Evolutionary conservation across 2,329 filamentous ascomycete species (phyloP).

Genomic region (Zalaria sp.): DNA sequence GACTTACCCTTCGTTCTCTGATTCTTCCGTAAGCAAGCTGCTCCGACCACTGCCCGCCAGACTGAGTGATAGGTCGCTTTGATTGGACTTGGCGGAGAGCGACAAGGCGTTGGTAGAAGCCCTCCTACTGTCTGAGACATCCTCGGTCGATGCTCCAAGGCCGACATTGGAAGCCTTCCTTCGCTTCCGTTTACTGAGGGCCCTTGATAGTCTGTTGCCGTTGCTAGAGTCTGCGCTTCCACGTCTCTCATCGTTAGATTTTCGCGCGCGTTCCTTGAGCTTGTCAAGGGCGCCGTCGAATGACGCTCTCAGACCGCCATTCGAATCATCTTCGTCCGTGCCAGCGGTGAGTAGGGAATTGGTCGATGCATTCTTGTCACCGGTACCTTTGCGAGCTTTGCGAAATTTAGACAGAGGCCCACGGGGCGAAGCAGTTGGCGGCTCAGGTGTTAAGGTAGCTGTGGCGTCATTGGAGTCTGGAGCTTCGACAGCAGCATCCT

Average conservation of each 20-base stretch:
- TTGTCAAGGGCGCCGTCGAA: conserved; percentile 26
- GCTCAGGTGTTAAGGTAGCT: neutral
- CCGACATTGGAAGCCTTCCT: no score
- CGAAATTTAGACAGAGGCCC: conserved; percentile 13
- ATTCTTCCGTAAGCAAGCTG: conserved; percentile 37
- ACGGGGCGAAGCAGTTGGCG: conserved; percentile 8
- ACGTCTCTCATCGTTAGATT: conserved; percentile 12
- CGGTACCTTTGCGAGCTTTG: conserved; percentile 12
- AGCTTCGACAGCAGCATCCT: conserved; percentile 54
- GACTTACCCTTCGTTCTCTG: conserved; percentile 26
- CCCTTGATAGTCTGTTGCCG: no score
- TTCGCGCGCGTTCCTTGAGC: conserved; percentile 21
- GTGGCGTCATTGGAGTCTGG: neutral
- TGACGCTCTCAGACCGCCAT: conserved; percentile 15
- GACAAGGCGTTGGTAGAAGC: neutral
- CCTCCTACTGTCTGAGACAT: neutral
- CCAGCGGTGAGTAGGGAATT: conserved; percentile 13
- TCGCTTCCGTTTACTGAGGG: no score
- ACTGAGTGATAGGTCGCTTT: conserved; percentile 27
- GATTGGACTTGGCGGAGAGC: conserved; percentile 3
- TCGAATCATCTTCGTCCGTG: conserved; percentile 12
- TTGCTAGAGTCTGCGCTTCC: neutral
- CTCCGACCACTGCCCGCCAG: conserved; percentile 30
- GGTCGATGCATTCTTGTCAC: conserved; percentile 12
- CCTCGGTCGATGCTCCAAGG: no score